Base-by-base conservation (phyloP, 139 green algal species). In the Gonium pectorale region DNA sequence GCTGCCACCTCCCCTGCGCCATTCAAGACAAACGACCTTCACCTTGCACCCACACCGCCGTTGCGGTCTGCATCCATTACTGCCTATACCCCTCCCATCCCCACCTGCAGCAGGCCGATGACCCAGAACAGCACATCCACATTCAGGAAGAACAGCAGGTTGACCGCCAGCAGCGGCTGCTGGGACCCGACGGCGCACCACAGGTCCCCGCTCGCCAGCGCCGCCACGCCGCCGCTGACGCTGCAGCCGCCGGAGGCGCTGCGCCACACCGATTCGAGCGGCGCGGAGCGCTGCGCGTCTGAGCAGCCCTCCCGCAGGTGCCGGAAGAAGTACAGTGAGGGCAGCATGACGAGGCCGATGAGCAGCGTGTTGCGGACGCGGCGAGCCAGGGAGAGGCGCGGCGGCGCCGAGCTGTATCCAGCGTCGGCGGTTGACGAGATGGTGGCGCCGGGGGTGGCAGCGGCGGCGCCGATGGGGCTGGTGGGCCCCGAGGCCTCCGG, bases 71-170 rank as follows among this genome's bases (percentile, higher is more conserved):
- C n/a, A n/a, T n/a, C n/a, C n/a, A n/a, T n/a, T n/a, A n/a, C n/a
- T n/a, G n/a, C n/a, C n/a, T n/a, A n/a, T n/a, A n/a, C n/a, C 46
- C 46, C 46, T 11, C 37, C 35, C 35, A 51, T 46, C 22, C 64
- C 13, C 51, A 80, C 72, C 72, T 93, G 90, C 38, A 90, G 2
- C 35, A 95, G 49, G 67, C 85, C 72, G 67, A 95, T 80, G 46
- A 91, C 3, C 90, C 90, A 95, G 77, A 94, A 94, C 38, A 90
- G 37, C 7, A 94, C 54, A 54, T 62, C 59, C 13, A 94, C 84
- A 71, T 89, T 89, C 19, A 89, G 64, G 35, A 91, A 85, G 49
- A 90, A 91, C 24, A 94, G 31, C 52, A 89, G 37, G 80, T 88
- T 91, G 37, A 89, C 85, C 22, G 71, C 62, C 54, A 91, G 27